Percentiles rank a stretch among this genome's conserved stretches.
These are phyloP conservation scores for Lathyrus oleraceus DNA, from an alignment of 306 rosid genomes.

Conservation along the genomic window DNA sequence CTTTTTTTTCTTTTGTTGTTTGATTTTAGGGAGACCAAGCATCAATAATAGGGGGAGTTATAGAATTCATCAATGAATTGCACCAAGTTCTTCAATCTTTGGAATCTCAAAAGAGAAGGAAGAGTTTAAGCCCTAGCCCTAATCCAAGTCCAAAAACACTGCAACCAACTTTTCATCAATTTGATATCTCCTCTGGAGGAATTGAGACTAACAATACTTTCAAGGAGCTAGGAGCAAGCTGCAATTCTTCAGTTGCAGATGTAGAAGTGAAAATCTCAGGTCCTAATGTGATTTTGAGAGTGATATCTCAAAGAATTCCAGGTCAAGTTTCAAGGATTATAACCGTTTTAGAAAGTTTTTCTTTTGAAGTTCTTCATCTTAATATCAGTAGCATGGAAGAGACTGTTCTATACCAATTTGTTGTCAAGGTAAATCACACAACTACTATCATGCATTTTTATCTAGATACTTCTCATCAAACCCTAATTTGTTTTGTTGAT, in stretches of 20 bases:
- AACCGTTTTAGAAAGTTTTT: conserved; percentile 65
- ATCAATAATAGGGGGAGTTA: conserved; percentile 91
- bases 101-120: conserved; percentile 87
- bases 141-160: conserved; percentile 50
- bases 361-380: conserved; percentile 87
- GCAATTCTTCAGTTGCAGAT: conserved; percentile 86
- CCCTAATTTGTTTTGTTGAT: not conserved
- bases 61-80: conserved; percentile 91
- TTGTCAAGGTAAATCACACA: conserved; percentile 65
- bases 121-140: conserved; percentile 92
- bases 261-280: conserved; percentile 93
- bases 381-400: conserved; percentile 92
- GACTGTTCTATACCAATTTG: conserved; percentile 77
- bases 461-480: too few species aligned
- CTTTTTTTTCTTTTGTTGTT: not conserved
- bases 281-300: conserved; percentile 68
- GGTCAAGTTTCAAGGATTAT: conserved; percentile 77
- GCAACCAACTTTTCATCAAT: conserved; percentile 36
- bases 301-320: conserved; percentile 56
- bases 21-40: conserved; percentile 85
- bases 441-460: not conserved
- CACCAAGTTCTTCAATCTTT: conserved; percentile 79
- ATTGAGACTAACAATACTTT: conserved; percentile 34
- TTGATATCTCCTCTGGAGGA: conserved; percentile 32
- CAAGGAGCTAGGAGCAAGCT: conserved; percentile 73